phyloP scores from a whole-genome alignment of 805 yeast genomes.

The Wickerhamiella domercqiae region DNA sequence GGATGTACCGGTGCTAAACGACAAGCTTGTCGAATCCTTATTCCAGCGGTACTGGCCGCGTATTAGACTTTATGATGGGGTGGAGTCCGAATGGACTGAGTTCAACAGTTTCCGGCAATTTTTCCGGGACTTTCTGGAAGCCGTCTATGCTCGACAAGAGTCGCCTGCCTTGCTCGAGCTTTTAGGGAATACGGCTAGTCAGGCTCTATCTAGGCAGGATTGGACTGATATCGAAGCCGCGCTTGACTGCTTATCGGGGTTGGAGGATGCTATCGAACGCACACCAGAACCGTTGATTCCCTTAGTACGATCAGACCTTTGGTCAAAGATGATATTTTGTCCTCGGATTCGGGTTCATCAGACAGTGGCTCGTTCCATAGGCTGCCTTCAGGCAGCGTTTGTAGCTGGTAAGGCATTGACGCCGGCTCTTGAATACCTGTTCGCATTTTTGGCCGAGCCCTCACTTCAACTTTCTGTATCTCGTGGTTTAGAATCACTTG shows the following conservation, averaged over 20 bases:
- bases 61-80: conserved; percentile 28
- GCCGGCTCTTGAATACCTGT: conserved; percentile 40
- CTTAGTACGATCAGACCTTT: conserved; percentile 20
- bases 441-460: conserved; percentile 26
- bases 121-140: conserved; percentile 63
- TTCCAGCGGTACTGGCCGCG: conserved; percentile 57
- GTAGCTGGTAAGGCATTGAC: conserved; percentile 30
- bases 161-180: conserved; percentile 30
- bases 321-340: conserved; percentile 18
- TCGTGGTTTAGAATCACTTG: conserved; percentile 38
- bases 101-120: conserved; percentile 57
- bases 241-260: conserved; percentile 39
- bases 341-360: conserved; percentile 24
- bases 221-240: conserved; percentile 44
- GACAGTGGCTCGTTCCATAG: conserved; percentile 41
- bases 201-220: conserved; percentile 6
- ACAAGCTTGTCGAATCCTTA: conserved; percentile 29
- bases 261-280: conserved; percentile 36
- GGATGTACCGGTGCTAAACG: conserved; percentile 16
- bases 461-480: conserved; percentile 30
- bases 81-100: conserved; percentile 30
- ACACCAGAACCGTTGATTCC: conserved; percentile 22
- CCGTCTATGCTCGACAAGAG: conserved; percentile 52
- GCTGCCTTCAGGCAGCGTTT: conserved; percentile 49
- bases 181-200: conserved; percentile 20